Evolutionary conservation across 352 stramenopile genomes (phyloP), one percentile per base, ranked within the genome.

Genomic region (Synura sp.): DNA sequence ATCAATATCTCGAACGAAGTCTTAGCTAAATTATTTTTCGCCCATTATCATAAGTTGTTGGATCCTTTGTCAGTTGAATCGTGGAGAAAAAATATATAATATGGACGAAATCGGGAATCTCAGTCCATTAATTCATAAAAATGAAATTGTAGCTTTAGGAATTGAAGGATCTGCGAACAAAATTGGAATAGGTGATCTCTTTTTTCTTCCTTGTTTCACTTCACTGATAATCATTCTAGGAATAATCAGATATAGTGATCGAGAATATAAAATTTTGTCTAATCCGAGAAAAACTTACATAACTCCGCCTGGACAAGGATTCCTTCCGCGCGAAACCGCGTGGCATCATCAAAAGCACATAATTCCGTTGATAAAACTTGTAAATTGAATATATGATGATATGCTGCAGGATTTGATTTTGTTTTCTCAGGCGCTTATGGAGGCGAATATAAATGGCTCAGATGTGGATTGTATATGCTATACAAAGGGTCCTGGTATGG

Each of bases 261-360:
- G 82, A 42, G 80, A 82, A 9, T 95, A 93, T 81, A 80, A 87
- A 59, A 99, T 98, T 79, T 85, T 99, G 49, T 92, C 95, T 25
- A 99, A 99, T 86, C 94, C 95, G 73, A 87, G 96, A 70, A 99
- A 99, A 87, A 99, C 97, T 57, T 99, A 98, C 86, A 95, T 99
- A 76, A 95, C 95, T 60, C 96, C 96, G 1, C 89, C 94, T 0
- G 96, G 97, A 25, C 88, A 97, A 69, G 97, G 97, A 9, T 99
- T 99, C 81, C 81, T 99, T 70, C 97, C 97, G 35, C 90, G 94
- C 38, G 93, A 99, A 87, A 99, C 97, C 9, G 92, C 95, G 34
- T 97, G 90, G 90, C 97, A 99, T 87, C 97, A 99, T 87, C 95
- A 99, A 87, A 88, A 86, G 73, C 92, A 98, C 82, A 89, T 99